phyloP scores from a whole-genome alignment of 1,284 basidiomycete species.

The Coriolopsis trogii region DNA sequence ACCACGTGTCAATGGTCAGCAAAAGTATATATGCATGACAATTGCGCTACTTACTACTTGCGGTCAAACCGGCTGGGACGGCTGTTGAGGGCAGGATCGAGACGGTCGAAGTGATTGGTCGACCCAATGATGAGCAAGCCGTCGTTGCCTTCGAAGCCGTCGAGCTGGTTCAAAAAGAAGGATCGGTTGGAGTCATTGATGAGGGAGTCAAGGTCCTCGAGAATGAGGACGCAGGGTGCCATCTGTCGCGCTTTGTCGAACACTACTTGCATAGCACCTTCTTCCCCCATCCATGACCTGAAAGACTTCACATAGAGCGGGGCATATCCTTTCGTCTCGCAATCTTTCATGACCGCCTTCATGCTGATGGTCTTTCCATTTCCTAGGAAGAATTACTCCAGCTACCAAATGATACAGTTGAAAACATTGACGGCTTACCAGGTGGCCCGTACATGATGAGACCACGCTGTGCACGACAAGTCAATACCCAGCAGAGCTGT shows the following conservation, averaged over 20 bases:
- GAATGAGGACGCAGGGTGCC: slow-evolving; percentile 73
- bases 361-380: slow-evolving; percentile 86
- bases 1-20: neutral
- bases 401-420: too few species aligned
- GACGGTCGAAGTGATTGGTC: slow-evolving; percentile 81
- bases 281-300: slow-evolving; percentile 65
- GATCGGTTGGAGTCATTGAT: slow-evolving; percentile 78
- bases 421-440: too few species aligned
- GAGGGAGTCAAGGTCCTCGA: slow-evolving; percentile 83
- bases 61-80: slow-evolving; percentile 84
- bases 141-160: slow-evolving; percentile 75
- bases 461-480: slow-evolving; percentile 55
- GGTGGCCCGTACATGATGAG: slow-evolving; percentile 76
- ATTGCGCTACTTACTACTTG: slow-evolving; percentile 66
- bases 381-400: slow-evolving; percentile 47
- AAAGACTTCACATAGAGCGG: slow-evolving; percentile 82
- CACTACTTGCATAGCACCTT: slow-evolving; percentile 61
- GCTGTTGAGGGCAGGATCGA: slow-evolving; percentile 74
- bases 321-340: slow-evolving; percentile 57
- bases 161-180: slow-evolving; percentile 85
- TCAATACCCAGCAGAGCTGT: neutral
- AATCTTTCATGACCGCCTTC: slow-evolving; percentile 75
- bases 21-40: neutral
- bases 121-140: slow-evolving; percentile 79
- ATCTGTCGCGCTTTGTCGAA: slow-evolving; percentile 69